Percentiles rank a stretch among this genome's conserved stretches.
Evolutionary conservation across 129 eudicot genomes (phyloP).

Genomic region (Centaurea solstitialis): DNA sequence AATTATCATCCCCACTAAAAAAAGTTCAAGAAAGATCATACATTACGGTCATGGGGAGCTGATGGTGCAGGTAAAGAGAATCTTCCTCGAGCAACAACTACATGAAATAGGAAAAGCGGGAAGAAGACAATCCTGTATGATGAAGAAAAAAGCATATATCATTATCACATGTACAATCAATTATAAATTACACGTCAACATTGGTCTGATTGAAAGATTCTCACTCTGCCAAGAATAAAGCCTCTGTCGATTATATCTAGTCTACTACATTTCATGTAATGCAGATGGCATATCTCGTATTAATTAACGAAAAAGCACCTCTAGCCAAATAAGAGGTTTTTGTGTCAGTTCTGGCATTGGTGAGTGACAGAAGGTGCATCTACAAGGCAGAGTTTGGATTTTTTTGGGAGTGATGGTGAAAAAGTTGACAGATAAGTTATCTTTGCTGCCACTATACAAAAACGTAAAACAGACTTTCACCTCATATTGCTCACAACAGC

Average conservation of each 20-base stretch:
- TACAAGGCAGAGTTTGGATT: neutral
- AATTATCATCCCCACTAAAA: neutral
- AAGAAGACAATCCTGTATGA: constrained; percentile 70
- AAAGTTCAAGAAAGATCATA: constrained; percentile 27
- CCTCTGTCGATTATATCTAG: neutral
- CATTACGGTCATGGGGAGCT: constrained; percentile 73
- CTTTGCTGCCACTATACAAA: neutral
- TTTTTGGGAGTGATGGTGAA: neutral
- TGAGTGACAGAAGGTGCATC: neutral
- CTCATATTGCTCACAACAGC: neutral
- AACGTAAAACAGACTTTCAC: neutral
- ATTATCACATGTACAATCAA: neutral
- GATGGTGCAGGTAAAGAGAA: constrained; percentile 93
- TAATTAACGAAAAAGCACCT: neutral
- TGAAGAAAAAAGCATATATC: neutral
- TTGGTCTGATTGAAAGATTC: neutral
- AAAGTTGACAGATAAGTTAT: neutral
- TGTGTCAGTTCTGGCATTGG: neutral
- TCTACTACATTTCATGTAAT: neutral
- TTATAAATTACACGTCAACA: neutral
- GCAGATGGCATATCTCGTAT: neutral
- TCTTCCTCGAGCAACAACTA: constrained; percentile 83
- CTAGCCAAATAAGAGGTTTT: neutral
- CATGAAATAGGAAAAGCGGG: constrained; percentile 85
- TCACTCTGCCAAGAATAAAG: neutral